Base-by-base conservation (phyloP, 2,329 filamentous ascomycete species). In the Phialocephala sp. region DNA sequence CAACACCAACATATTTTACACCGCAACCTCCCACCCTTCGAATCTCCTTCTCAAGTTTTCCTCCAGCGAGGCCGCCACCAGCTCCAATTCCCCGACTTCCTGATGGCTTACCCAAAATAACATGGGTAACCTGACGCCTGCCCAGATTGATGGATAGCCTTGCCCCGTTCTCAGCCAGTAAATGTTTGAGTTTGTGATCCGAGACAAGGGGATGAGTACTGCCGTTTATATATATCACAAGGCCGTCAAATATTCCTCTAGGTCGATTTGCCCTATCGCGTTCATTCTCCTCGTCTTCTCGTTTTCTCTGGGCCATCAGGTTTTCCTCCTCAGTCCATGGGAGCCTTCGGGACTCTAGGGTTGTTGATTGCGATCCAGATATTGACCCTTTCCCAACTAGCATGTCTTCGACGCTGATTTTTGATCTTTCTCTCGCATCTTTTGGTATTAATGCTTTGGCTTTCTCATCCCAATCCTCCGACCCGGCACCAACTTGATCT, bases 211-310 rank as follows among this genome's bases (percentile, higher is more conserved):
- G 93, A 66, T 89, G 85, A 1, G 93, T 97, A 71, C 91, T 94
- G 67, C 93, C 93, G 78, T 97, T 97, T 78, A 97, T 85, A 79
- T 94, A 95, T 72, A 97, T 85, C 60, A 87, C 89, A 24, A 93
- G 83, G 18, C 88, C 87, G 54, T 85, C 79, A 76, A 97, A 94
- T 61, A 96, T 85, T 56, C 70, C 71, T 59, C 64, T 73, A 22
- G 65, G 62, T 37, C 63, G 71, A 65, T 60, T 77, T 68, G 43
- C 66, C 68, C 57, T 76, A 67, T 55, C 72, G 60, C 69, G 76
- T 63, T 80, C 79, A 77, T 81, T 85, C 64, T 79, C 79, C 36
- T 85, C 85, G 77, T 85, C 86, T 70, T 80, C 83, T 70, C 76
- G 80, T 66, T 80, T 78, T 52, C 80, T 80, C 76, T 83, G 54